A percentile compares a stretch with the other conserved stretches of the same genome.
These are phyloP conservation scores for Thamnidium elegans DNA, from an alignment of 192 early-diverging fungal species.

Conservation along the genomic window DNA sequence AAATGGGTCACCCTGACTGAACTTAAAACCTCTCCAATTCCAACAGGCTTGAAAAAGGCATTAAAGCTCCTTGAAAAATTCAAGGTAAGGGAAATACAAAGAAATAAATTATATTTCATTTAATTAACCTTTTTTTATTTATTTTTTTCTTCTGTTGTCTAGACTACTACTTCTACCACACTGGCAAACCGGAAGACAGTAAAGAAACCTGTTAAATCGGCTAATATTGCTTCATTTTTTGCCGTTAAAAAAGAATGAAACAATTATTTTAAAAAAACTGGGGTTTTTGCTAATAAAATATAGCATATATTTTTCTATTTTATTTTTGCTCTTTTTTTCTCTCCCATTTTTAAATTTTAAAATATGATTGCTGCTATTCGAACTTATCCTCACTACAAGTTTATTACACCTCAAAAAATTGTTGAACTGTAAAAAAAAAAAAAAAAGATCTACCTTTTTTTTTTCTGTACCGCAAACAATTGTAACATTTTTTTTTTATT, in stretches of 20 bases:
- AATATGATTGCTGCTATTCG: background rate
- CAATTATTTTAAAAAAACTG: background rate
- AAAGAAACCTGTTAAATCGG: constrained; percentile 8
- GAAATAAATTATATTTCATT: background rate
- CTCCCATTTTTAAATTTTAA: background rate
- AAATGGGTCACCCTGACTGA: constrained; percentile 46
- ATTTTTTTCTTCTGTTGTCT: background rate
- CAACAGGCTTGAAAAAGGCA: constrained; percentile 57
- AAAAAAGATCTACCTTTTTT: background rate
- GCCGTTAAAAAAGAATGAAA: constrained; percentile 2
- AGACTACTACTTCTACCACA: background rate
- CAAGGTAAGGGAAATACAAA: constrained; percentile 16
- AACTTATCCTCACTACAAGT: constrained; percentile 25
- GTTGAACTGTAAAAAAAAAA: constrained; percentile 33
- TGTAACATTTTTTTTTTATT: background rate
- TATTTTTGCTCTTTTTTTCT: background rate
- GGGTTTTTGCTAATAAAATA: background rate
- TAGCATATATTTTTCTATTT: background rate
- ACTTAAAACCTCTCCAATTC: constrained; percentile 48
- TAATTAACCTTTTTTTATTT: background rate
- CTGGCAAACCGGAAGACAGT: background rate
- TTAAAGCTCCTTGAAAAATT: constrained; percentile 44
- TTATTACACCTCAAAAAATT: constrained; percentile 33
- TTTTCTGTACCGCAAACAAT: background rate
- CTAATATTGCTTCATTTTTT: constrained; percentile 1